Conservation (phyloP, 345 rosid genomes). For the Salix exigua region DNA sequence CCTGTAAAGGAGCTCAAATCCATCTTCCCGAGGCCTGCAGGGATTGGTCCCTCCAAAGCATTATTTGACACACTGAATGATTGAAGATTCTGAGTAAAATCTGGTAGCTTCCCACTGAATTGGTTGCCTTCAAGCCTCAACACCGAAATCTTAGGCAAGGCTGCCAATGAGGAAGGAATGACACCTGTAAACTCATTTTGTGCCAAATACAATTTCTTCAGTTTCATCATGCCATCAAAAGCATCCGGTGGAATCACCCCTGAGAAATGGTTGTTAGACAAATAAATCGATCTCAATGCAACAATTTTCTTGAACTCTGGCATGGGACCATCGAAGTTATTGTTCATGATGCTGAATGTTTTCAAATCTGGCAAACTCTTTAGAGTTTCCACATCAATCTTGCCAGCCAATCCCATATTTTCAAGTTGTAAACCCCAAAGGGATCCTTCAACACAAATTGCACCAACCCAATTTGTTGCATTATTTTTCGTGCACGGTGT, state of each 20-base stretch:
- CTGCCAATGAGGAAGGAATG: slow-evolving; percentile 56
- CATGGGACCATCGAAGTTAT: slow-evolving; percentile 54
- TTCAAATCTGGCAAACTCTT: slow-evolving; percentile 37
- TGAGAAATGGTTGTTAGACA: slow-evolving; percentile 59
- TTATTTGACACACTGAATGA: slow-evolving; percentile 54
- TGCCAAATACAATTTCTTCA: slow-evolving; percentile 61
- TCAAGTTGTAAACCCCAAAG: slow-evolving; percentile 72
- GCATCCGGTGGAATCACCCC: slow-evolving; percentile 51
- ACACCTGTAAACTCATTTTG: slow-evolving; percentile 51
- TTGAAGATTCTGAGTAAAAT: slow-evolving; percentile 33
- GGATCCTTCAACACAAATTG: slow-evolving; percentile 38
- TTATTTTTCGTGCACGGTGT: slow-evolving; percentile 33
- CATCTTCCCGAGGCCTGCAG: slow-evolving; percentile 36
- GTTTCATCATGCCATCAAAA: slow-evolving; percentile 52
- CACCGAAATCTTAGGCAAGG: slow-evolving; percentile 48
- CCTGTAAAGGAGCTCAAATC: slow-evolving; percentile 46
- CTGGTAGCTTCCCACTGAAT: slow-evolving; percentile 57
- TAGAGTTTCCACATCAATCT: slow-evolving; percentile 40
- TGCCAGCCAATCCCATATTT: slow-evolving; percentile 51
- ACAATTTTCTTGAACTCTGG: slow-evolving; percentile 50
- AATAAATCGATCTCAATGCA: slow-evolving; percentile 47
- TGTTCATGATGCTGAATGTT: slow-evolving; percentile 58
- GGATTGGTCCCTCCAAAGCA: slow-evolving; percentile 48
- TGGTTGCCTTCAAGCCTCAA: slow-evolving; percentile 58
- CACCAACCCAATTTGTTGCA: slow-evolving; percentile 55